phyloP scores from a whole-genome alignment of 2,329 filamentous ascomycete species.

The Myriangium duriaei region DNA sequence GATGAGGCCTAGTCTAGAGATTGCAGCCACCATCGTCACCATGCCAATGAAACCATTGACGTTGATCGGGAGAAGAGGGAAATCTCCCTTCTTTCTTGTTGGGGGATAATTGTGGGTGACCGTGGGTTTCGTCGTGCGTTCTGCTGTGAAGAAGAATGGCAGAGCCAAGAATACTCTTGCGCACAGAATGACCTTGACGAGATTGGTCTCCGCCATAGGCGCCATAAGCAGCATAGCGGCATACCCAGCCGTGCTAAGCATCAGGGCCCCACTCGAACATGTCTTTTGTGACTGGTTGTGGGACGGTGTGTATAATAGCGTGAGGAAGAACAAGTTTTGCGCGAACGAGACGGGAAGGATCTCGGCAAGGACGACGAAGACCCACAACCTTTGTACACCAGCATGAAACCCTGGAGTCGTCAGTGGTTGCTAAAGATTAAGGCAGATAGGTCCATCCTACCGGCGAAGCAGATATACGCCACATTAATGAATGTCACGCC shows the following conservation, averaged over 20 bases:
- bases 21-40: conserved; percentile 5
- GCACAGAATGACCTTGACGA: conserved; percentile 17
- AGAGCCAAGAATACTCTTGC: conserved; percentile 16
- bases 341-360: conserved; percentile 24
- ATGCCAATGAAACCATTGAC: conserved; percentile 10
- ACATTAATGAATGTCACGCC: conserved; percentile 17
- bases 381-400: conserved; percentile 20
- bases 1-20: conserved; percentile 1
- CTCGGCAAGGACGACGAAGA: conserved; percentile 23
- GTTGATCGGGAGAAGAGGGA: conserved; percentile 6
- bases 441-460: too few species aligned
- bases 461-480: conserved; percentile 20
- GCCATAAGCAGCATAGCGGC: conserved; percentile 13
- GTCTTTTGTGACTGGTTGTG: conserved; percentile 5
- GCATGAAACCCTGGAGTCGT: conserved; percentile 14
- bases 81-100: too few species aligned
- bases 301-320: conserved; percentile 14
- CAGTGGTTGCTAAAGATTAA: neutral
- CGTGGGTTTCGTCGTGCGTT: neutral
- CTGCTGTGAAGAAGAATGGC: conserved; percentile 12
- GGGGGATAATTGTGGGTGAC: conserved; percentile 7
- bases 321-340: conserved; percentile 23
- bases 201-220: conserved; percentile 4
- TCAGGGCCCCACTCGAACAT: conserved; percentile 5
- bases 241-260: conserved; percentile 10